These are phyloP conservation scores for Nematodospora valgi DNA, from an alignment of 805 yeast genomes.

Conservation along the genomic window DNA sequence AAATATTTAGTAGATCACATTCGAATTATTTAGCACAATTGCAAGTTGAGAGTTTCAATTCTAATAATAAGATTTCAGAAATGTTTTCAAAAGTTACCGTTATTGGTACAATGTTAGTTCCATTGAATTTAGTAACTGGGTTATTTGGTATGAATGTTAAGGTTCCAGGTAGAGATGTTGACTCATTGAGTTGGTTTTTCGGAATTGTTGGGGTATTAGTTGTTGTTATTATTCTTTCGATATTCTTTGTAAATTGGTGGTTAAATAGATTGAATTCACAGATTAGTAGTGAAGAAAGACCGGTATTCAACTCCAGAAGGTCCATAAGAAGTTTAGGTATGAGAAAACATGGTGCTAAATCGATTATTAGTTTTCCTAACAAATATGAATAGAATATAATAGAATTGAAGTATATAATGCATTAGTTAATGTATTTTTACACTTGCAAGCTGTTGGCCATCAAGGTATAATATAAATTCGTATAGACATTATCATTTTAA, in stretches of 20 bases:
- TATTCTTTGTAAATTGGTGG: slow-evolving; percentile 20
- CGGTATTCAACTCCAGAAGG: slow-evolving; percentile 14
- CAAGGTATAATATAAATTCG: too few species aligned
- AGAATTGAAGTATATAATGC: too few species aligned
- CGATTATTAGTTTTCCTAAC: slow-evolving; percentile 37
- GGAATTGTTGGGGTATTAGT: slow-evolving; percentile 30
- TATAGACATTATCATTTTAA: too few species aligned
- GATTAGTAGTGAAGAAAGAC: slow-evolving; percentile 9
- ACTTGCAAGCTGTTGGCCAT: too few species aligned
- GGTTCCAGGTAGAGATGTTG: slow-evolving; percentile 66
- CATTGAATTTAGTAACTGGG: slow-evolving; percentile 87
- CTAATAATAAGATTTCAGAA: slow-evolving; percentile 81
- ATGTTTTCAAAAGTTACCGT: slow-evolving; percentile 87
- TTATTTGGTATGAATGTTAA: slow-evolving; percentile 93
- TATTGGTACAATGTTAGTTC: slow-evolving; percentile 86
- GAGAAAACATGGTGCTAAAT: slow-evolving; percentile 28
- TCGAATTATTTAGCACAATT: slow-evolving; percentile 89
- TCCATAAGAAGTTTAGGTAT: slow-evolving; percentile 27
- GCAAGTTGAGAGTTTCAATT: slow-evolving; percentile 86
- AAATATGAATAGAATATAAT: slow-evolving; percentile 30
- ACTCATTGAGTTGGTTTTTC: slow-evolving; percentile 27
- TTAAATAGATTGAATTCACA: slow-evolving; percentile 12
- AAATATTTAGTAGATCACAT: slow-evolving; percentile 88
- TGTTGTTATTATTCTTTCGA: slow-evolving; percentile 14
- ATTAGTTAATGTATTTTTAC: slow-evolving; percentile 11